These are phyloP conservation scores for Helichrysum umbraculigerum DNA, from an alignment of 129 eudicot species.

Conservation along the genomic window DNA sequence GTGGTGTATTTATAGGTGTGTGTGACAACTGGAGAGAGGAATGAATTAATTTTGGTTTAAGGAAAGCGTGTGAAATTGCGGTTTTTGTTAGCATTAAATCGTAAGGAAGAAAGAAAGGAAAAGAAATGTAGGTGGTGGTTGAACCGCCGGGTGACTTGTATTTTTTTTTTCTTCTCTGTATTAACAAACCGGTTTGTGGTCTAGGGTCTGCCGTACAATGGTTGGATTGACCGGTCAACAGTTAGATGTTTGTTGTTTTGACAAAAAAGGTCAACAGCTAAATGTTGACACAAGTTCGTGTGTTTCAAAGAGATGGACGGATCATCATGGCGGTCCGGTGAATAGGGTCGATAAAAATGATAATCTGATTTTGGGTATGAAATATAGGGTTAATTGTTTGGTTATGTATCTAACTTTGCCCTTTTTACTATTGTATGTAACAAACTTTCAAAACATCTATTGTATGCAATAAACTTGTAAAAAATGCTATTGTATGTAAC, in stretches of 20 bases:
- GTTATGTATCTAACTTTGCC: too few species aligned
- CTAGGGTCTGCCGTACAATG: neutral
- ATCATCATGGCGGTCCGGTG: neutral
- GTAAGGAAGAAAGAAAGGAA: constrained; percentile 18
- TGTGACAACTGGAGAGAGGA: constrained; percentile 26
- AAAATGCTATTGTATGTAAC: too few species aligned
- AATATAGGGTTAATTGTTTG: too few species aligned
- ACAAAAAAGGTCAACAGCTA: neutral
- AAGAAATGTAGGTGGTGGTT: constrained; percentile 79
- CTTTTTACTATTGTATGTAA: too few species aligned
- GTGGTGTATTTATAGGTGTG: neutral
- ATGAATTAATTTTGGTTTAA: constrained; percentile 15
- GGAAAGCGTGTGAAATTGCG: constrained; percentile 24
- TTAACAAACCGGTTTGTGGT: neutral
- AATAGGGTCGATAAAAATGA: too few species aligned
- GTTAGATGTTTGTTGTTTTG: neutral
- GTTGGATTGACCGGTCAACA: constrained; percentile 11
- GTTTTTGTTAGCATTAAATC: constrained; percentile 28
- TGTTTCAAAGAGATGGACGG: neutral
- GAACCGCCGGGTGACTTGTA: constrained; percentile 54
- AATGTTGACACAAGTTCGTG: neutral
- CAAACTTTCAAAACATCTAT: too few species aligned
- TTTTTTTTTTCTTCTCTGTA: constrained; percentile 17
- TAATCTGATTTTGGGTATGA: too few species aligned
- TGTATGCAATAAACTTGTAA: too few species aligned